phyloP scores from a whole-genome alignment of 179 eudicot species.

The Monotropa hypopitys region DNA sequence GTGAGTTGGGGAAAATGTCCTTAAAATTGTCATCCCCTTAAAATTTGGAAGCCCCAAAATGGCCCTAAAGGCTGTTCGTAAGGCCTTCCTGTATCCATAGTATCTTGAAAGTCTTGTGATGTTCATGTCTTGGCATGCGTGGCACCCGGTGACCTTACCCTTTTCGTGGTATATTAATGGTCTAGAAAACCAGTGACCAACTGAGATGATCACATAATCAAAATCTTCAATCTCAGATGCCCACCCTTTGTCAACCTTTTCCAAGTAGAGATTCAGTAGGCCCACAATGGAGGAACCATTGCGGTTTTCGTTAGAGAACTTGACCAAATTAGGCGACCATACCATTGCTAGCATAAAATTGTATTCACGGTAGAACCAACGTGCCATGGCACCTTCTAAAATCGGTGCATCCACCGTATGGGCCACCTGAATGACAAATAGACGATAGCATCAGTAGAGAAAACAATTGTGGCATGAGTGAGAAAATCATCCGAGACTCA shows the following conservation, averaged over 20 bases:
- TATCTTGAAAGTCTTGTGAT: conserved; percentile 7
- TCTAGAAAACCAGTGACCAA: conserved; percentile 34
- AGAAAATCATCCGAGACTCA: background rate
- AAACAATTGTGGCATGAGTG: background rate
- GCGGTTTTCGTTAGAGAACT: background rate
- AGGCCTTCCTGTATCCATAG: conserved; percentile 8
- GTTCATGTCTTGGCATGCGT: conserved; percentile 15
- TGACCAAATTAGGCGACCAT: background rate
- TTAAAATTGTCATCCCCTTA: conserved; percentile 7
- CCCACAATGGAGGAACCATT: background rate
- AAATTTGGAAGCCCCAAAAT: background rate
- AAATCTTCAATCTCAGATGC: conserved; percentile 14
- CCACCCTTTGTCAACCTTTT: conserved; percentile 30
- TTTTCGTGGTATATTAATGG: conserved; percentile 27
- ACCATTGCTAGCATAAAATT: background rate
- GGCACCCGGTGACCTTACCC: conserved; percentile 20
- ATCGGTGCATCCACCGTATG: background rate
- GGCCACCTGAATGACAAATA: background rate
- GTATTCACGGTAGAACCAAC: background rate
- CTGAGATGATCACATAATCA: conserved; percentile 21
- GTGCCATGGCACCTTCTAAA: background rate
- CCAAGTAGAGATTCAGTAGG: conserved; percentile 21
- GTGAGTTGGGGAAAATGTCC: conserved; percentile 14
- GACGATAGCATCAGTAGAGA: background rate
- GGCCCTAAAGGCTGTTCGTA: conserved; percentile 3